These are phyloP conservation scores for Castanopsis chinensis DNA, from an alignment of 306 rosid genomes.

Conservation along the genomic window DNA sequence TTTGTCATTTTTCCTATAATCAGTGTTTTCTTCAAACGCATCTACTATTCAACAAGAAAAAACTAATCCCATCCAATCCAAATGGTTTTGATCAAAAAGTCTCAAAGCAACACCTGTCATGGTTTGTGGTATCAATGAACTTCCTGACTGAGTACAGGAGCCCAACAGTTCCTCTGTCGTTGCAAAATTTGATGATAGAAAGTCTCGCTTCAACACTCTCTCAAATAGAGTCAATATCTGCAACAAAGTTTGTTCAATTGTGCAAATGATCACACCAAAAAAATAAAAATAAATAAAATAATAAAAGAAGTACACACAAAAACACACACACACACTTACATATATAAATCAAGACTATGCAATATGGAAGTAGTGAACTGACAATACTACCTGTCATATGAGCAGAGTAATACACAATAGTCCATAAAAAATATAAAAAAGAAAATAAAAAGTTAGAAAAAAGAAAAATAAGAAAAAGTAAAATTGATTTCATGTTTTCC, in stretches of 20 bases:
- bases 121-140: constrained; percentile 71
- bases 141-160: constrained; percentile 35
- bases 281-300: background rate
- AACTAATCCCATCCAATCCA: too few species aligned
- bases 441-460: background rate
- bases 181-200: constrained; percentile 63
- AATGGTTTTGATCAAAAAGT: constrained; percentile 41
- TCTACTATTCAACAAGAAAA: too few species aligned
- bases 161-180: constrained; percentile 72
- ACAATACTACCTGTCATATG: background rate
- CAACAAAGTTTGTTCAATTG: constrained; percentile 25
- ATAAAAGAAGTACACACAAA: background rate
- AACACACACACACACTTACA: background rate
- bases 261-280: background rate
- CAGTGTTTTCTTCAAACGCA: too few species aligned
- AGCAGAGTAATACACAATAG: constrained; percentile 7
- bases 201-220: constrained; percentile 64
- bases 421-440: constrained; percentile 6
- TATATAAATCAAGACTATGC: too few species aligned
- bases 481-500: background rate
- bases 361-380: background rate
- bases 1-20: too few species aligned
- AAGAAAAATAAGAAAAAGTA: background rate
- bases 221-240: constrained; percentile 78
- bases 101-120: constrained; percentile 84